These are phyloP conservation scores for Solanum clarkiae DNA, from an alignment of 257 asterid genomes.

Conservation along the genomic window DNA sequence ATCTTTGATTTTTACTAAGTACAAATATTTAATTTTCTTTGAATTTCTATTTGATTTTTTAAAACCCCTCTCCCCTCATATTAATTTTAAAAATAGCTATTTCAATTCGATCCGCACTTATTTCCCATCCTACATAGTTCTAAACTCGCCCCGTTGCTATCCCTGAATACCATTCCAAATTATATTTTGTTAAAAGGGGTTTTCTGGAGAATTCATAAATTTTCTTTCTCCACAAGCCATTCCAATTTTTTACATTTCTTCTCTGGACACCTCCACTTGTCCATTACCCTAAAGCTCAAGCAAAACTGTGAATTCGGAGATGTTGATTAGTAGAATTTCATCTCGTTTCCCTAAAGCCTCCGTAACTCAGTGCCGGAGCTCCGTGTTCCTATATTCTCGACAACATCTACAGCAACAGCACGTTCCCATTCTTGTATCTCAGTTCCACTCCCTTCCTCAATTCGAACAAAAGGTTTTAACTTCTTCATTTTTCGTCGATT, in stretches of 20 bases:
- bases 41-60: too few relatives aligned
- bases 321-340: conserved; percentile 48
- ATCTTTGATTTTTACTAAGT: too few relatives aligned
- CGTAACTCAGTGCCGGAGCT: conserved; percentile 32
- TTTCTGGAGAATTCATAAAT: neutral
- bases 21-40: too few relatives aligned
- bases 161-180: too few relatives aligned
- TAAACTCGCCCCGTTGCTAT: too few relatives aligned
- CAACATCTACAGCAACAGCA: conserved; percentile 6
- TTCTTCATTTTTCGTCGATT: neutral
- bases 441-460: conserved; percentile 15
- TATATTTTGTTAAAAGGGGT: neutral
- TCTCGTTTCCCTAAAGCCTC: conserved; percentile 34
- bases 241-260: neutral
- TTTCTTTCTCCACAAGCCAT: neutral
- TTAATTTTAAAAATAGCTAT: too few relatives aligned
- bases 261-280: neutral
- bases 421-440: conserved; percentile 13
- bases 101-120: too few relatives aligned
- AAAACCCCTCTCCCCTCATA: rapidly evolving
- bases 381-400: conserved; percentile 25
- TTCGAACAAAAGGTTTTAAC: conserved; percentile 24
- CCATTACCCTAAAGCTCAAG: neutral
- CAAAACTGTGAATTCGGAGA: neutral
- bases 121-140: rapidly evolving